Evolutionary conservation across 2,329 filamentous ascomycete genomes (phyloP), one percentile per base, ranked within the genome.

Genomic region (Orbilia brochopaga): DNA sequence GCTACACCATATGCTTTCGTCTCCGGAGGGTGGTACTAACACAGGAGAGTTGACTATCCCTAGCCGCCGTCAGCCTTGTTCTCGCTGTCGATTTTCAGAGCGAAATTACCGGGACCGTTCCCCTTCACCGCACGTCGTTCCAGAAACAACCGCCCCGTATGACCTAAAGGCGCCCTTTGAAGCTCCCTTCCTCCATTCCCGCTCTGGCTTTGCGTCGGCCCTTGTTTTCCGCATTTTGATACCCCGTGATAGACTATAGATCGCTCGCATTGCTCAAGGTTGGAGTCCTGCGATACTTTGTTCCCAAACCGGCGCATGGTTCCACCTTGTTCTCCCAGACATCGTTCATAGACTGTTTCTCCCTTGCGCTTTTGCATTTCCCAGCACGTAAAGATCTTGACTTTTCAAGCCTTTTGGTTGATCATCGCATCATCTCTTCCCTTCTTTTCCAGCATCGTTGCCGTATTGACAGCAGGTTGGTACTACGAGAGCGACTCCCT

Each of bases 241-340:
- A 69, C 65, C 74, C 66, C 17, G 40, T 55, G 53, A 51, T 73
- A 66, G 63, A 56, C 46, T 35, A 52, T 65, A 73, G 67, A 73
- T 56, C 50, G 50, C 48, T 57, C 48, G 56, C 52, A 56, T 56
- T 37, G 24, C 46, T 59, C 42, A 24, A 35, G 32, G 35, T 52
- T 50, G 30, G 40, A 59, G 27, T 54, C 30, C 37, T 55, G 46
- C 50, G 40, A 59, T 21, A 44, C 42, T 52, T 19, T 56, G 8
- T 24, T 37, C 32, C 37, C 37, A 11, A 17, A 13, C 24, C 27
- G 2, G 15, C 32, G 24, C 27, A 11, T 8, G 3, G 37, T 65
- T 65, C 19, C 48, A 24, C 13, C 7, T 8, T 21, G 42, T 27
- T 59, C 37, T 66, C 35, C 30, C 35, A 53, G 30, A 15, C 24